Conservation (phyloP, 2,329 filamentous ascomycete species). For the Tolypocladium paradoxum region DNA sequence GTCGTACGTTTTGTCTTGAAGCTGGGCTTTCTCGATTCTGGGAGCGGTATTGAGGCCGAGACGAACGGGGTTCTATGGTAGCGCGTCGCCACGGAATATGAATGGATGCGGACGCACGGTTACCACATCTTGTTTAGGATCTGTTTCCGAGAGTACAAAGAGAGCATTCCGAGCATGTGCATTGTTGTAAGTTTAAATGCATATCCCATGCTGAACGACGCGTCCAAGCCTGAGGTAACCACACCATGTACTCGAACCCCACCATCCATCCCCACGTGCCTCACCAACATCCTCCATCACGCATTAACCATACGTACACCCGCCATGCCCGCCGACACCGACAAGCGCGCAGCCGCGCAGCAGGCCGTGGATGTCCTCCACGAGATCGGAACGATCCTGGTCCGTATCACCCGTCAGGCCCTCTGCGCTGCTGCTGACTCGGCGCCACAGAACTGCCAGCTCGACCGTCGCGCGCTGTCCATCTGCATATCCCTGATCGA, state of each 20-base stretch:
- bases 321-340: conserved; percentile 36
- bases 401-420: conserved; percentile 22
- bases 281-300: background rate
- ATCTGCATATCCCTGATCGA: conserved; percentile 96
- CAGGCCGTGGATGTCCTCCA: conserved; percentile 75
- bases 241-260: too few relatives aligned
- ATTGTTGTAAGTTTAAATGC: background rate
- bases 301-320: conserved; percentile 1
- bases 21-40: background rate
- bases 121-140: background rate
- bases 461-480: conserved; percentile 82
- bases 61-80: background rate
- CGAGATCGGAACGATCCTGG: conserved; percentile 81
- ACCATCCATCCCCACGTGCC: conserved; percentile 1
- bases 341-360: conserved; percentile 66
- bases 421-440: conserved; percentile 2
- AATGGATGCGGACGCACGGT: background rate
- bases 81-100: background rate
- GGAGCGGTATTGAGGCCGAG: background rate
- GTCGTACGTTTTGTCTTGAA: background rate
- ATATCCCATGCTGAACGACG: background rate
- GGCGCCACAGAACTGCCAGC: conserved; percentile 67
- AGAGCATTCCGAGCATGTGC: background rate
- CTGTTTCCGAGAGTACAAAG: background rate
- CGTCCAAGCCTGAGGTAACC: too few relatives aligned